Base-by-base conservation (phyloP, 1,139 yeast genomes). In the Debaryomycetaceae sp. region DNA sequence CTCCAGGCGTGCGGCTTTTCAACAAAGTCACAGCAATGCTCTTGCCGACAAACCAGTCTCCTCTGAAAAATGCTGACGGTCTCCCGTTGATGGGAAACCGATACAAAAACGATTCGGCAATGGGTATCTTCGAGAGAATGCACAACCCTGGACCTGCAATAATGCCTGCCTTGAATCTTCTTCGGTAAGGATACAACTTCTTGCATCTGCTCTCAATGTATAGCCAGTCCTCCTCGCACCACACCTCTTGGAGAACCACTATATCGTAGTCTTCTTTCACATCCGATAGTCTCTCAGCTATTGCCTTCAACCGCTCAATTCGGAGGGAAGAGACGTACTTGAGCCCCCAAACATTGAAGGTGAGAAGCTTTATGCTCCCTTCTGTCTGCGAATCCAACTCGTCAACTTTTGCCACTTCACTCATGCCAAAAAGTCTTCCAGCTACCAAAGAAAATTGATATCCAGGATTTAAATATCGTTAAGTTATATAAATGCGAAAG, bases 11-110 rank as follows among this genome's bases (percentile, higher is more conserved):
- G 6, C 76, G 70, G 6, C 86, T 84, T 43, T 70, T 68, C 39
- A 91, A 69, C 11, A 84, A 65, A 0, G 96, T 87, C 2, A 90
- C 83, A 0, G 96, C 87, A 20, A 90, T 79, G 23, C 95, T 79
- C 62, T 93, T 93, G 3, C 99, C 99, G 23, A 95, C 99, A 53
- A 80, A 88, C 96, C 97, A 93, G 63, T 93, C 99, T 27, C 99
- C 99, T 48, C 98, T 69, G 68, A 80, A 86, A 50, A 95, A 84
- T 0, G 99, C 99, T 35, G 91, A 82, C 1, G 98, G 96, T 42
- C 97, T 74, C 1, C 99, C 99, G 63, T 91, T 93, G 48, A 93
- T 79, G 0, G 97, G 96, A 59, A 88, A 93, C 38, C 96, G 69
- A 58, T 87, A 86, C 41, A 93, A 66, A 57, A 85, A 87, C 0